Base-by-base conservation (phyloP, 2,329 filamentous ascomycete genomes). In the Proliferodiscus dingleyae region DNA sequence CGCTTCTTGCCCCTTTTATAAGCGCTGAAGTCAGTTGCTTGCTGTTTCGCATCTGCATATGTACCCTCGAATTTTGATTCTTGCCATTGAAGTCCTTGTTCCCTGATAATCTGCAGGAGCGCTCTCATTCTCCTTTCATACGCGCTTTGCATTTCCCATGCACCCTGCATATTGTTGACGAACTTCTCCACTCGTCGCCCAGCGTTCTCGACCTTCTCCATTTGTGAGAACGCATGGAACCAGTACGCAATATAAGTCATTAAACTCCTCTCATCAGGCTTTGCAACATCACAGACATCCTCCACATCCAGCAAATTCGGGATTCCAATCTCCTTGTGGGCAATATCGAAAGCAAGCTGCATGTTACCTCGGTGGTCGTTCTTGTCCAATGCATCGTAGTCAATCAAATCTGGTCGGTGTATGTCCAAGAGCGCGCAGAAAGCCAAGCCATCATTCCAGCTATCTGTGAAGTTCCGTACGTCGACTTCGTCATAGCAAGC, bases 201-300 rank as follows among this genome's bases (percentile, higher is more conserved):
- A 3, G 93, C 93, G 64, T 98, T 98, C 68, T 98, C 93, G 7
- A 98, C 93, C 65, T 91, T 87, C 70, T 98, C 93, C 83, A 98
- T 94, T 63, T 97, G 91, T 23, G 91, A 97, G 66, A 98, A 98
- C 58, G 93, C 93, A 64, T 98, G 93, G 77, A 98, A 98, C 93
- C 93, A 98, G 73, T 98, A 98, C 54, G 93, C 93, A 60, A 98
- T 98, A 67, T 98, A 98, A 1, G 93, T 98, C 93, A 98, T 98
- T 64, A 98, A 76, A 65, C 87, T 94, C 59, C 89, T 84, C 68
- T 98, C 93, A 65, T 98, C 93, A 19, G 93, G 93, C 70, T 93
- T 94, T 19, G 89, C 79, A 22, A 98, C 91, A 64, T 98, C 93
- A 66, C 89, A 95, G 16, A 98, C 93, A 71, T 98, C 93, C 68